Percentiles rank a stretch among this genome's conserved stretches.
phyloP scores from a whole-genome alignment of 306 rosid species.

The Dicorynia guianensis region DNA sequence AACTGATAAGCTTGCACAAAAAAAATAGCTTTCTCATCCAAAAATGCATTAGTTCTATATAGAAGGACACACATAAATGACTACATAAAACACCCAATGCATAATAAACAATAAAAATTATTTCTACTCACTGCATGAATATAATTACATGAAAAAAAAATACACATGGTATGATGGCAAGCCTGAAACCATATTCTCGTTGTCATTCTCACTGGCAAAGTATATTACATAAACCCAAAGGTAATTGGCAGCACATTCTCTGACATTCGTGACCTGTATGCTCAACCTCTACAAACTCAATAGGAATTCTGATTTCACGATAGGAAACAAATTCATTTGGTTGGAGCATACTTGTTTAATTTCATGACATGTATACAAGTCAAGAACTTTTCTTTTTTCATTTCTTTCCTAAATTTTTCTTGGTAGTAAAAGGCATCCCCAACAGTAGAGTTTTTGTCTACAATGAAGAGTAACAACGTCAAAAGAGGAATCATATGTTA shows the following conservation, averaged over 20 bases:
- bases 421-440: not conserved
- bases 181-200: not conserved
- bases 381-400: not conserved
- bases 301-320: not conserved
- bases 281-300: not conserved
- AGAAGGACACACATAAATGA: not conserved
- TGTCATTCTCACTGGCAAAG: not conserved
- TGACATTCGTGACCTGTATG: not conserved
- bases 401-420: not conserved
- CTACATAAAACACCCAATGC: not conserved
- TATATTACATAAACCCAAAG: constrained; percentile 3
- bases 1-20: not conserved
- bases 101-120: not conserved
- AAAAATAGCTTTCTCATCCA: constrained; percentile 1
- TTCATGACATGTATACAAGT: not conserved
- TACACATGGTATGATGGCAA: not conserved
- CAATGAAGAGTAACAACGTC: not conserved
- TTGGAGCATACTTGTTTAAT: too few species aligned
- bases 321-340: not conserved
- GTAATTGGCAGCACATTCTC: constrained; percentile 5
- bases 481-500: not conserved
- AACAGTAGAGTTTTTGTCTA: not conserved
- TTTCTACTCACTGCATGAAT: not conserved
- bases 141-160: not conserved
- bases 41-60: not conserved